Evolutionary conservation across 345 rosid genomes (phyloP).

Genomic region (Linum lewisii): DNA sequence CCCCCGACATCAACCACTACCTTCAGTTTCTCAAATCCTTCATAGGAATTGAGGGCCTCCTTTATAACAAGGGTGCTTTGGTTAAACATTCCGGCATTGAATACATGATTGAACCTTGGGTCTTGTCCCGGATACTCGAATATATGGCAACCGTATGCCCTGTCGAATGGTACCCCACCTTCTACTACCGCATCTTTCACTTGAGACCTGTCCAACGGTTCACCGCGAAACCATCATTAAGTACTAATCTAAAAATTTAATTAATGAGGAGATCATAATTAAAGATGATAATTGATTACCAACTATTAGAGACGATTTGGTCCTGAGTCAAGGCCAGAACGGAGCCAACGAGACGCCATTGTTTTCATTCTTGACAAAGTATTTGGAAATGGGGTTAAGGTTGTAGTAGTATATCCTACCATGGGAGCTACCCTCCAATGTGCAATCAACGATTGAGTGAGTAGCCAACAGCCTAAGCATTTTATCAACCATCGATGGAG

Average conservation of each 20-base stretch:
- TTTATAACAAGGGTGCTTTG: conserved; percentile 20
- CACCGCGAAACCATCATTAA: too few species aligned
- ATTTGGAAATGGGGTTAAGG: conserved; percentile 17
- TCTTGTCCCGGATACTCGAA: conserved; percentile 23
- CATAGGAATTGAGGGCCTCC: conserved; percentile 23
- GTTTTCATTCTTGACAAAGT: conserved; percentile 18
- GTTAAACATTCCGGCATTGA: conserved; percentile 23
- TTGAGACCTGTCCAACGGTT: conserved; percentile 21
- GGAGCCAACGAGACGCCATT: conserved; percentile 17
- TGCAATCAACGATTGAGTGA: conserved; percentile 34
- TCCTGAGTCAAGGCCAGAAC: conserved; percentile 3
- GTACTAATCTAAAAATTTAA: too few species aligned
- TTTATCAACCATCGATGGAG: conserved; percentile 39
- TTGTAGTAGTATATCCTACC: conserved; percentile 16
- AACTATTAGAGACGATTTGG: neutral
- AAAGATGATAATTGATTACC: conserved; percentile 4
- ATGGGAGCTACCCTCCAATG: conserved; percentile 6
- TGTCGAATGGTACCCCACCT: conserved; percentile 28
- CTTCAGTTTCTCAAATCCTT: conserved; percentile 21
- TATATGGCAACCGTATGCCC: conserved; percentile 20
- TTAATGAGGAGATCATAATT: too few species aligned
- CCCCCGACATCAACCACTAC: conserved; percentile 36
- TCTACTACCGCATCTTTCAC: conserved; percentile 27
- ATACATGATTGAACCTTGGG: conserved; percentile 20
- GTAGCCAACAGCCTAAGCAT: conserved; percentile 38